Conservation (phyloP, 2,329 filamentous ascomycete species). For the Rutstroemia sp. region DNA sequence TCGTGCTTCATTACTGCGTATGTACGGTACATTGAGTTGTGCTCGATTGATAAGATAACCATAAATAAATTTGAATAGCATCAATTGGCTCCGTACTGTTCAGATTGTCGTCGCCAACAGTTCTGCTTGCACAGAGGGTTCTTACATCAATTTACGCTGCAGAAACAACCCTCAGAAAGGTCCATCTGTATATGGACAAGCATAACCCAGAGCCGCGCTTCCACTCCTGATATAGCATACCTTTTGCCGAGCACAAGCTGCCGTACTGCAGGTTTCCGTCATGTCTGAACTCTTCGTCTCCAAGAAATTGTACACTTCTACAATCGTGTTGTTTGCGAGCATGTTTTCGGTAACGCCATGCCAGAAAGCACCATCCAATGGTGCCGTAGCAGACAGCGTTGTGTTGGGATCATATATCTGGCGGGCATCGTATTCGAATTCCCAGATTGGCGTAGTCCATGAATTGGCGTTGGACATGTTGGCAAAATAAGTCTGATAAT, state of each 20-base stretch:
- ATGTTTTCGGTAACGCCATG: conserved; percentile 25
- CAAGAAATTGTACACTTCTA: conserved; percentile 23
- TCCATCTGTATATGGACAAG: conserved; percentile 2
- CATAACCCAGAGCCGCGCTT: conserved; percentile 20
- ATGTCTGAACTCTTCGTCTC: conserved; percentile 21
- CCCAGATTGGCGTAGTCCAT: conserved; percentile 26
- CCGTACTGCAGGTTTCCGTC: conserved; percentile 16
- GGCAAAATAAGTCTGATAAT: conserved; percentile 27
- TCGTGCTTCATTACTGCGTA: not conserved
- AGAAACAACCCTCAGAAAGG: not conserved
- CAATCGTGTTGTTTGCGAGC: conserved; percentile 19
- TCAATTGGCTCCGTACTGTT: too few relatives aligned
- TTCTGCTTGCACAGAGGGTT: too few relatives aligned
- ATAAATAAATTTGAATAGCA: too few relatives aligned
- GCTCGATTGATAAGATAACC: too few relatives aligned
- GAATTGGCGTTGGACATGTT: conserved; percentile 17
- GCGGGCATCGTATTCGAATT: conserved; percentile 27
- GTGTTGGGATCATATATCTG: conserved; percentile 18
- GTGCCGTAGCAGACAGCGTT: conserved; percentile 18
- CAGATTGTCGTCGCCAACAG: too few relatives aligned
- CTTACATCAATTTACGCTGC: too few relatives aligned
- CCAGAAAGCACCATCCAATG: conserved; percentile 27
- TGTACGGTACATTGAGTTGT: too few relatives aligned
- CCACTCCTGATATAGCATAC: conserved; percentile 27
- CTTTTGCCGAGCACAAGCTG: conserved; percentile 21